Conservation (phyloP, 2,329 filamentous ascomycete species). For the Aureobasidium sp. region DNA sequence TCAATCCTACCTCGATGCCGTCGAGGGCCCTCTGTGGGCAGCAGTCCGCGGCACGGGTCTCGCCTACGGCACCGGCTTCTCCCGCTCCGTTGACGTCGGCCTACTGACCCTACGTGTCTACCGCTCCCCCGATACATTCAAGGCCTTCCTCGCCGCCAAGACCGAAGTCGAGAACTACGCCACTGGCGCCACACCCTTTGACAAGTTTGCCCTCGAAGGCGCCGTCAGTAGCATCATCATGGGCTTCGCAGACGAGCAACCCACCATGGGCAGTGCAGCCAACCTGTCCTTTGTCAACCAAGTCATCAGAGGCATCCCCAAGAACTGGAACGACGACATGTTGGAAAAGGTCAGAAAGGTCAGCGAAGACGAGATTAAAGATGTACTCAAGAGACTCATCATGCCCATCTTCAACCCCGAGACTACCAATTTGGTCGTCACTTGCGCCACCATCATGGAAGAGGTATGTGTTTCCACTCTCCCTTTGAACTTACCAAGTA, state of each 20-base stretch:
- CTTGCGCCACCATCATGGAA: slow-evolving; percentile 75
- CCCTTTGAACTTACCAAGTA: slow-evolving; percentile 51
- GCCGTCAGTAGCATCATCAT: slow-evolving; percentile 86
- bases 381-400: slow-evolving; percentile 64
- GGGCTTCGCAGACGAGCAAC: slow-evolving; percentile 76
- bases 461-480: slow-evolving; percentile 48
- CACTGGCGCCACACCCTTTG: slow-evolving; percentile 61
- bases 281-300: slow-evolving; percentile 73
- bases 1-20: slow-evolving; percentile 80
- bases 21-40: slow-evolving; percentile 91
- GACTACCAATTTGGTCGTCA: slow-evolving; percentile 77
- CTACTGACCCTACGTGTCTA: slow-evolving; percentile 79
- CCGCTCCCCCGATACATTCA: slow-evolving; percentile 79
- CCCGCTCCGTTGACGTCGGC: slow-evolving; percentile 67
- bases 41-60: slow-evolving; percentile 87
- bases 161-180: slow-evolving; percentile 67
- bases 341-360: slow-evolving; percentile 70
- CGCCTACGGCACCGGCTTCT: slow-evolving; percentile 80
- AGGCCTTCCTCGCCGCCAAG: slow-evolving; percentile 71
- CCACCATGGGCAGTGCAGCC: slow-evolving; percentile 74
- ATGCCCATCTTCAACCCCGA: slow-evolving; percentile 71
- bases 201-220: slow-evolving; percentile 75
- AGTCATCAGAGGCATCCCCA: slow-evolving; percentile 66
- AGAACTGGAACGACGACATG: slow-evolving; percentile 69
- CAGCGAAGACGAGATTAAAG: slow-evolving; percentile 64